A percentile compares a stretch with the other conserved stretches of the same genome.
Evolutionary conservation across 2,329 filamentous ascomycete genomes (phyloP).

Genomic region (Bimuria novae-zelandiae): DNA sequence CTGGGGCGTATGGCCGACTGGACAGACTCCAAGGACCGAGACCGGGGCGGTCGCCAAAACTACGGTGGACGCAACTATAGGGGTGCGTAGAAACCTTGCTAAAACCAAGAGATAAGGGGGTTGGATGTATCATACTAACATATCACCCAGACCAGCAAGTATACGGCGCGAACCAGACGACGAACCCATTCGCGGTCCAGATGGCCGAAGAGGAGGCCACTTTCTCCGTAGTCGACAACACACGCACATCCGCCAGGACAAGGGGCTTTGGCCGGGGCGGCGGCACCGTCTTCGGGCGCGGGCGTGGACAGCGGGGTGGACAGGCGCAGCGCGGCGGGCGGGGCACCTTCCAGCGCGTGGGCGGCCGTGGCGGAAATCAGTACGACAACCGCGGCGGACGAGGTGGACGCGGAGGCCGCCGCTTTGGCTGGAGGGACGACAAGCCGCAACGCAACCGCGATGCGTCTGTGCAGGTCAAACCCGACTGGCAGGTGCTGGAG

Average conservation of each 20-base stretch:
- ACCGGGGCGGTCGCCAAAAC: slow-evolving; percentile 80
- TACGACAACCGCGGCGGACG: slow-evolving; percentile 72
- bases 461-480: slow-evolving; percentile 92
- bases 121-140: no score
- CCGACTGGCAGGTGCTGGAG: slow-evolving; percentile 93
- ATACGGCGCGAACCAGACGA: slow-evolving; percentile 86
- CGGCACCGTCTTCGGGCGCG: slow-evolving; percentile 80
- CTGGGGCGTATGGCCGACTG: slow-evolving; percentile 99
- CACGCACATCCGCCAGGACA: slow-evolving; percentile 80
- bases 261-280: slow-evolving; percentile 83
- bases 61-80: slow-evolving; percentile 87
- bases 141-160: slow-evolving; percentile 98
- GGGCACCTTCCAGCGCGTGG: slow-evolving; percentile 73
- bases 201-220: slow-evolving; percentile 93
- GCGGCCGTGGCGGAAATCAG: slow-evolving; percentile 68
- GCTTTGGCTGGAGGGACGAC: slow-evolving; percentile 99
- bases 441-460: slow-evolving; percentile 97
- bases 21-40: slow-evolving; percentile 86
- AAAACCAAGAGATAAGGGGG: no score
- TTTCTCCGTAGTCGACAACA: slow-evolving; percentile 98
- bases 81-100: no score
- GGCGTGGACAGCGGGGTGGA: slow-evolving; percentile 75
- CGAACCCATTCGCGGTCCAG: slow-evolving; percentile 80
- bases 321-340: slow-evolving; percentile 72
- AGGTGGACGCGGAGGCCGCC: slow-evolving; percentile 74